Evolutionary conservation across 192 early-diverging fungal species (phyloP).

Genomic region (Gorgonomyces haynaldii): DNA sequence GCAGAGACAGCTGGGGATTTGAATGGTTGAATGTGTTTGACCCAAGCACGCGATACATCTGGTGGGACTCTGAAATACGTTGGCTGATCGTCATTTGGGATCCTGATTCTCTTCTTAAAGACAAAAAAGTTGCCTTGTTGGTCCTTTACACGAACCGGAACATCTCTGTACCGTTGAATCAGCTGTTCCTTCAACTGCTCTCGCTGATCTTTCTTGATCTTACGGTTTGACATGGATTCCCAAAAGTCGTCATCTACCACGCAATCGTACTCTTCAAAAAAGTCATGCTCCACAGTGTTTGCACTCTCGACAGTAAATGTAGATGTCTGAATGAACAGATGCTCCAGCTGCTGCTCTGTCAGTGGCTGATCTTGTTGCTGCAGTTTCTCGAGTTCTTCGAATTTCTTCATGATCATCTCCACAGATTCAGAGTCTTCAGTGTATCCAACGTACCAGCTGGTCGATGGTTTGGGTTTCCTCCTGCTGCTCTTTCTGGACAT

Average conservation of each 20-base stretch:
- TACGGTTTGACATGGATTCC: constrained; percentile 30
- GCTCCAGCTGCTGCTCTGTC: constrained; percentile 59
- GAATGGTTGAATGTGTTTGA: constrained; percentile 55
- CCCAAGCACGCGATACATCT: constrained; percentile 74
- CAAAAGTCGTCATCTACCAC: constrained; percentile 76
- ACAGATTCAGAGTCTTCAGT: constrained; percentile 94
- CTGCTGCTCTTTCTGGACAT: too few species aligned
- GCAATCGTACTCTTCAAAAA: constrained; percentile 54
- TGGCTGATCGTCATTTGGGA: constrained; percentile 71
- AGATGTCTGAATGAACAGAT: constrained; percentile 82
- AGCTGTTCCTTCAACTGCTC: constrained; percentile 50
- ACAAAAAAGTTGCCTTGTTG: constrained; percentile 72
- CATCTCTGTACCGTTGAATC: constrained; percentile 70
- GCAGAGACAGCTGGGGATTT: constrained; percentile 14
- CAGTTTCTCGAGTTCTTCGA: constrained; percentile 74
- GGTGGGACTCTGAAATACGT: constrained; percentile 84
- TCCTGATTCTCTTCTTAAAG: constrained; percentile 71
- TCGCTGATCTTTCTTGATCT: constrained; percentile 14
- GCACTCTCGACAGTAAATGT: constrained; percentile 68
- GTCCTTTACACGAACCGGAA: constrained; percentile 81
- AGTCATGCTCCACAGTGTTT: too few species aligned
- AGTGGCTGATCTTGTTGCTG: constrained; percentile 6
- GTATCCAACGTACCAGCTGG: constrained; percentile 92
- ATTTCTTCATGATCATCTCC: constrained; percentile 96
- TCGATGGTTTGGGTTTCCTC: too few species aligned